phyloP scores from a whole-genome alignment of 306 rosid species.

The Glycine tomentella region DNA sequence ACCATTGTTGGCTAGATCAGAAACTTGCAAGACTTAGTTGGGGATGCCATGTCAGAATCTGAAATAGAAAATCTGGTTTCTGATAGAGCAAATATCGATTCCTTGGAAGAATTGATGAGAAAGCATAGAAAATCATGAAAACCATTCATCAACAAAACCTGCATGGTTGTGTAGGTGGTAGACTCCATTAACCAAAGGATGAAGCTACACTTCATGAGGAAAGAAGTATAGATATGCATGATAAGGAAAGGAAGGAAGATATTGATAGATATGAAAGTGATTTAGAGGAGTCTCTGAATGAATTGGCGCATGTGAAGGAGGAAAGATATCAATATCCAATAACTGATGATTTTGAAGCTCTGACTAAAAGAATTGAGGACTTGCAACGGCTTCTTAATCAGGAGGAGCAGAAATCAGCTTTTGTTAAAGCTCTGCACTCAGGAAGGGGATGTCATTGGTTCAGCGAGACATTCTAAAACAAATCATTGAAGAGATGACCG shows the following conservation, averaged over 20 bases:
- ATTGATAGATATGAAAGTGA: conserved; percentile 65
- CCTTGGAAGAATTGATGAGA: conserved; percentile 69
- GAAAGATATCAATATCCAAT: conserved; percentile 65
- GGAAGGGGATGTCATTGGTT: conserved; percentile 90
- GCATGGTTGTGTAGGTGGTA: conserved; percentile 47
- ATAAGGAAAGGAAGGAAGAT: conserved; percentile 49
- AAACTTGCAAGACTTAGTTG: conserved; percentile 67
- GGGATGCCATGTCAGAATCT: conserved; percentile 65
- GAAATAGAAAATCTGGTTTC: conserved; percentile 56
- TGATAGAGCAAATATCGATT: conserved; percentile 65
- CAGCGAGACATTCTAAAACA: conserved; percentile 91
- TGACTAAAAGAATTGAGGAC: conserved; percentile 65
- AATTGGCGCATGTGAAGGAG: conserved; percentile 66
- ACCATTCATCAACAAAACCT: conserved; percentile 52
- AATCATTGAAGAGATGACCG: conserved; percentile 66
- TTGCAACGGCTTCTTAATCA: conserved; percentile 77
- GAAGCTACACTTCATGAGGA: conserved; percentile 48
- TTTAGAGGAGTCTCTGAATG: conserved; percentile 71
- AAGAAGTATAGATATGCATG: conserved; percentile 45
- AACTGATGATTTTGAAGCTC: conserved; percentile 62
- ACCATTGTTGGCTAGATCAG: conserved; percentile 61
- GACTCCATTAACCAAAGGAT: conserved; percentile 47
- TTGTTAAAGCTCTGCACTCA: conserved; percentile 87
- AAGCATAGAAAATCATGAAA: conserved; percentile 63
- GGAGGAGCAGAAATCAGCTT: conserved; percentile 92